Conservation (phyloP, 164 flowering plant genomes). For the Annona squamosa region DNA sequence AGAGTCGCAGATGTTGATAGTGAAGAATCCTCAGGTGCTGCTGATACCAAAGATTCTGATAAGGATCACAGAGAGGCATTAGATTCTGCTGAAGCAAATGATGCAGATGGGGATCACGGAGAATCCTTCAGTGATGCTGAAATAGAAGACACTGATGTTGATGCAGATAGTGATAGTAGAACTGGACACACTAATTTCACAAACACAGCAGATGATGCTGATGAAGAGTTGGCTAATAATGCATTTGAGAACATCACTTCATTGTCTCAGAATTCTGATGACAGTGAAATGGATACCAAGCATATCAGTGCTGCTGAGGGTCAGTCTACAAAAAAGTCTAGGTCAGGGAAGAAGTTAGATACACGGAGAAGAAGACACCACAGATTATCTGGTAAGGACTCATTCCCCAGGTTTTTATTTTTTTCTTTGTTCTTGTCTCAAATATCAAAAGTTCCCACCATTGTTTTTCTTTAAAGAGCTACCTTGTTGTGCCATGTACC, state of each 20-base stretch:
- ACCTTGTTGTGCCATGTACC: neutral
- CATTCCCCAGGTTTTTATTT: neutral
- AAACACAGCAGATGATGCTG: constrained; percentile 16
- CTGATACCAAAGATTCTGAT: constrained; percentile 4
- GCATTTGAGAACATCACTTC: constrained; percentile 20
- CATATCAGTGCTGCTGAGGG: constrained; percentile 18
- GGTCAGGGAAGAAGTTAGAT: constrained; percentile 28
- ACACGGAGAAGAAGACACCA: constrained; percentile 43
- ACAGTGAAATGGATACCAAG: constrained; percentile 17
- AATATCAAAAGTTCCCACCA: neutral
- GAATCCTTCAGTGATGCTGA: constrained; percentile 19
- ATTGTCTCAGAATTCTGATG: constrained; percentile 4
- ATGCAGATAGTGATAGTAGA: constrained; percentile 4
- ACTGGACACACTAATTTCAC: constrained; percentile 12
- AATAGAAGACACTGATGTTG: constrained; percentile 11
- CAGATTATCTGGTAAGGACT: constrained; percentile 40
- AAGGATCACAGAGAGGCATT: neutral
- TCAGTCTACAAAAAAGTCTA: constrained; percentile 28
- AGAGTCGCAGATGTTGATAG: neutral
- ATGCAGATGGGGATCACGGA: constrained; percentile 2
- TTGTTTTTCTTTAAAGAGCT: neutral
- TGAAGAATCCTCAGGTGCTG: neutral
- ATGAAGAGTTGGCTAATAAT: constrained; percentile 17
- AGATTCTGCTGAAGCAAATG: neutral
- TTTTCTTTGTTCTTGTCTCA: neutral